A percentile compares a stretch with the other conserved stretches of the same genome.
Conservation (phyloP, 345 rosid genomes). For the Eucalyptus regnans region DNA sequence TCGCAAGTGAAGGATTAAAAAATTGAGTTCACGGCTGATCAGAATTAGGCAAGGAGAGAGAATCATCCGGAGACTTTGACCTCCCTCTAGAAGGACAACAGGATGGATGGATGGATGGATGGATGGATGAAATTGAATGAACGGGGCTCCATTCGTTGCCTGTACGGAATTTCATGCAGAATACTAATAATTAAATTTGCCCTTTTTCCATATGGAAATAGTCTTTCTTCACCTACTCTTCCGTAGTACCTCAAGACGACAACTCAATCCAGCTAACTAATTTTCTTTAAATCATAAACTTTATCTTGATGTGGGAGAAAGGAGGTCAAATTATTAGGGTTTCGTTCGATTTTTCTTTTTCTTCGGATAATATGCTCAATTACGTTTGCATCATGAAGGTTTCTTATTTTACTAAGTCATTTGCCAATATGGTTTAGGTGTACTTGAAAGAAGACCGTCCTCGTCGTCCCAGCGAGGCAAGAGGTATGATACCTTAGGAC, state of each 20-base stretch:
- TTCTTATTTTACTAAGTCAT: neutral
- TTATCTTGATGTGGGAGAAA: neutral
- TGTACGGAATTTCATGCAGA: neutral
- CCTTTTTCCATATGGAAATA: neutral
- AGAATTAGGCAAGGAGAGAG: neutral
- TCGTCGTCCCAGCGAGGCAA: neutral
- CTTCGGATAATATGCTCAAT: neutral
- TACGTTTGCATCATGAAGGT: neutral
- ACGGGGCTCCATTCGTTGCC: neutral
- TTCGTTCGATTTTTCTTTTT: neutral
- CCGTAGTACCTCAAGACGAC: neutral
- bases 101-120: neutral
- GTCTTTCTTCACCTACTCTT: neutral
- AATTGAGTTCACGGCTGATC: neutral
- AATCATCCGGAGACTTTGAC: neutral
- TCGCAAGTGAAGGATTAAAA: neutral
- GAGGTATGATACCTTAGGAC: neutral
- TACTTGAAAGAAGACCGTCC: neutral
- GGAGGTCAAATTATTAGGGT: neutral
- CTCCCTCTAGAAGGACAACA: neutral
- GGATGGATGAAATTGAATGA: neutral
- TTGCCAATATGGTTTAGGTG: neutral
- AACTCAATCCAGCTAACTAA: neutral
- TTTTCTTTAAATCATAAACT: neutral
- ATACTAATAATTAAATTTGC: neutral